Percentiles rank a stretch among this genome's conserved stretches.
phyloP scores from a whole-genome alignment of 116 monocot genomes.

The Zostera marina region DNA sequence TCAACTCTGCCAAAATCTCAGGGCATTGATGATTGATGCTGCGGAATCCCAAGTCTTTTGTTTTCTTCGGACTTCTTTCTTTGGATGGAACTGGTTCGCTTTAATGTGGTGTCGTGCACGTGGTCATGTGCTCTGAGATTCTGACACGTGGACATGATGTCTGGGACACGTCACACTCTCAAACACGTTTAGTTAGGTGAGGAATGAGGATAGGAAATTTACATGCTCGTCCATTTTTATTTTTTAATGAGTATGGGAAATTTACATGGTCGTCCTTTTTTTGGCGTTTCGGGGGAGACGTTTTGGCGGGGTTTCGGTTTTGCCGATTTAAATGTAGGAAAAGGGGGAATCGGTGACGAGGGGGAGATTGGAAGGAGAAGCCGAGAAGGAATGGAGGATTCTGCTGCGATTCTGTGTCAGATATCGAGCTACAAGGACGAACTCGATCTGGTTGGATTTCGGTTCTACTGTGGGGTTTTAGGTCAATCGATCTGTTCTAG shows the following conservation, averaged over 20 bases:
- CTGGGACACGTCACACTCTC: no score
- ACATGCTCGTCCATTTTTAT: neutral
- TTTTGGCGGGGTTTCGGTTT: neutral
- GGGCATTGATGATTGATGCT: no score
- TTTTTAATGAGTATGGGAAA: neutral
- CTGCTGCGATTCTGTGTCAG: slow-evolving; percentile 33
- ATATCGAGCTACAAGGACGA: slow-evolving; percentile 42
- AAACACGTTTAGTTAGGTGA: no score
- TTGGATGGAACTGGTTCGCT: no score
- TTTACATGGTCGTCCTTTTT: neutral
- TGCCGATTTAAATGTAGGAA: neutral
- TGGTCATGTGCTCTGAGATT: no score
- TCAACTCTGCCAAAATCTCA: no score
- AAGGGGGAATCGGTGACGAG: no score
- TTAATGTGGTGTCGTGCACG: no score
- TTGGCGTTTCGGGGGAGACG: neutral
- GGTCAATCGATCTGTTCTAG: neutral
- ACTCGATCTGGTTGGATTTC: slow-evolving; percentile 34
- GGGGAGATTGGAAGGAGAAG: neutral
- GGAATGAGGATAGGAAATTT: no score
- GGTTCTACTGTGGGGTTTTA: neutral
- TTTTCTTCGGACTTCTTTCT: no score
- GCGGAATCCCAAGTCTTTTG: no score
- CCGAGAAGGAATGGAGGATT: slow-evolving; percentile 22
- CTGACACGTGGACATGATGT: no score